These are phyloP conservation scores for Helianthus annuus DNA, from an alignment of 129 eudicot species.

Conservation along the genomic window DNA sequence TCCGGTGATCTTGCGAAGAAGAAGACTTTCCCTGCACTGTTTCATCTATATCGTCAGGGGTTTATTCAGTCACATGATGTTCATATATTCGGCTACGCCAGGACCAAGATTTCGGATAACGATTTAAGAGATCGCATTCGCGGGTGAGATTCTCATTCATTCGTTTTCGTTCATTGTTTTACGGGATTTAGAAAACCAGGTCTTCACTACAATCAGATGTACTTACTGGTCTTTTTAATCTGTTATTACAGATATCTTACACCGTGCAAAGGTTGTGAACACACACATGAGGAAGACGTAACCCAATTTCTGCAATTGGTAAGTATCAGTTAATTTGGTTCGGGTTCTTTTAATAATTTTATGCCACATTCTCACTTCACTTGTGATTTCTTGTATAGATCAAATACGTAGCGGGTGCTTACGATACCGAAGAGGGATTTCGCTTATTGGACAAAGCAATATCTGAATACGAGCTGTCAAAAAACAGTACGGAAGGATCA, in stretches of 20 bases:
- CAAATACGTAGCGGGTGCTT: conserved; percentile 84
- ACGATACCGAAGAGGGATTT: conserved; percentile 83
- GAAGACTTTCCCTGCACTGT: conserved; percentile 99
- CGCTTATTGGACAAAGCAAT: conserved; percentile 67
- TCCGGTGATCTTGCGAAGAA: conserved; percentile 99
- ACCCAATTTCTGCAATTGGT: conserved; percentile 79
- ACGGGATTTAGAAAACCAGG: background rate
- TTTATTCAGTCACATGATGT: conserved; percentile 65
- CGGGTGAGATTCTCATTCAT: conserved; percentile 59
- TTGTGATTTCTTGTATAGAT: conserved; percentile 47
- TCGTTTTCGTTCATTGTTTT: background rate
- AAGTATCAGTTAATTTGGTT: conserved; percentile 26
- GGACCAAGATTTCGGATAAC: conserved; percentile 73
- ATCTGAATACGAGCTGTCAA: conserved; percentile 68
- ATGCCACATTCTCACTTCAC: background rate
- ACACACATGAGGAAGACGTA: conserved; percentile 55
- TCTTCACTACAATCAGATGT: background rate
- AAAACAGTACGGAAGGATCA: conserved; percentile 59
- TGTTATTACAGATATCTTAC: conserved; percentile 62
- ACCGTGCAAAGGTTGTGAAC: conserved; percentile 45
- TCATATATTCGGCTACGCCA: conserved; percentile 92
- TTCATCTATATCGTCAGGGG: conserved; percentile 79
- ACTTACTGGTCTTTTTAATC: background rate
- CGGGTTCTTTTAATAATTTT: background rate
- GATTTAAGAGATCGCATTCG: conserved; percentile 82